phyloP scores from a whole-genome alignment of 257 asterid genomes.

The Echium plantagineum region DNA sequence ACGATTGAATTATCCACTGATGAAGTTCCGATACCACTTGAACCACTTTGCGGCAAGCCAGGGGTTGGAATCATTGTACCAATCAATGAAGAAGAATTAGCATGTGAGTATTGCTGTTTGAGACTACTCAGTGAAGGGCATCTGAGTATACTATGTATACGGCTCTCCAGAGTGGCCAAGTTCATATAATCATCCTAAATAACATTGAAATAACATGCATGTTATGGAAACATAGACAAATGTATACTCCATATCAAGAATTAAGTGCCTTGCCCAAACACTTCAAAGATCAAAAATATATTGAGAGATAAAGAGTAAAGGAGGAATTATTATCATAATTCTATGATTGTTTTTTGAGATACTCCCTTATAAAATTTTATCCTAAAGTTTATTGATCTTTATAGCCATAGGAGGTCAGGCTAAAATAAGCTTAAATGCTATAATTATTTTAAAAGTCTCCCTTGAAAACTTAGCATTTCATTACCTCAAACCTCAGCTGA shows the following conservation, averaged over 20 bases:
- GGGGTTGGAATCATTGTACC: slow-evolving; percentile 99
- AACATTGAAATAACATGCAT: not conserved
- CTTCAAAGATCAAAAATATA: not conserved
- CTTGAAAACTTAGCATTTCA: not conserved
- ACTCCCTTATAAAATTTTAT: not conserved
- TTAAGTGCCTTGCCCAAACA: not conserved
- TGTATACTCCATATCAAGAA: no score
- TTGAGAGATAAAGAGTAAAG: not conserved
- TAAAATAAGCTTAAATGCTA: not conserved
- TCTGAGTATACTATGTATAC: slow-evolving; percentile 48
- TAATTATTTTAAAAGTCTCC: not conserved
- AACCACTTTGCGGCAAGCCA: slow-evolving; percentile 65
- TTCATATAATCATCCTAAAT: slow-evolving; percentile 77
- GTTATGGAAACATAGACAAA: not conserved
- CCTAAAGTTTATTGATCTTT: not conserved
- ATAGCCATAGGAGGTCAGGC: not conserved
- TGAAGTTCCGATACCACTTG: slow-evolving; percentile 38
- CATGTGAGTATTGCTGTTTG: slow-evolving; percentile 50
- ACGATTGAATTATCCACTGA: slow-evolving; percentile 49
- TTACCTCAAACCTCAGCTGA: not conserved
- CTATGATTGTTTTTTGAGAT: not conserved
- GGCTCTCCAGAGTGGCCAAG: slow-evolving; percentile 58
- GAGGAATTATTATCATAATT: not conserved
- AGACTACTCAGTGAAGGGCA: slow-evolving; percentile 43
- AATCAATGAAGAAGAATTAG: slow-evolving; percentile 49